These are phyloP conservation scores for Pythium aristosporum DNA, from an alignment of 352 stramenopile genomes.

Conservation along the genomic window DNA sequence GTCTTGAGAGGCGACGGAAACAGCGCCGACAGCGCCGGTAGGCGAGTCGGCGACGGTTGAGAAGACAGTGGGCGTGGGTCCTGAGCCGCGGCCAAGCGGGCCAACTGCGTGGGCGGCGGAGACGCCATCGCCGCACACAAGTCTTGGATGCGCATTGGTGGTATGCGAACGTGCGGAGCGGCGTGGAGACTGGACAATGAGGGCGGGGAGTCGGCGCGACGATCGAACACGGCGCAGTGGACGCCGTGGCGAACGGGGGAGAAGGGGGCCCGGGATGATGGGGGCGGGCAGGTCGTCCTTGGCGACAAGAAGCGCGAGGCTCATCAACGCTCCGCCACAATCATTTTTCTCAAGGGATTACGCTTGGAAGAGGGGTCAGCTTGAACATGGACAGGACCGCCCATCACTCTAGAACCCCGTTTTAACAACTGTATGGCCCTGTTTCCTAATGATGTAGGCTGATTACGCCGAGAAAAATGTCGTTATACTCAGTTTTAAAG, in stretches of 20 bases:
- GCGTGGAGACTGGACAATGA: too few species aligned
- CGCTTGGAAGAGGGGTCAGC: neutral
- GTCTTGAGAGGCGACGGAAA: neutral
- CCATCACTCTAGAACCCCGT: neutral
- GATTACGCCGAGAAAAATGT: too few species aligned
- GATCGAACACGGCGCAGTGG: too few species aligned
- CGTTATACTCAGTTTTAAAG: too few species aligned
- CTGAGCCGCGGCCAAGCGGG: too few species aligned
- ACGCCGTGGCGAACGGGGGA: neutral
- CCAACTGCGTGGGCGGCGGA: neutral
- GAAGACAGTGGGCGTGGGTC: neutral
- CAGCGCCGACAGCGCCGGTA: conserved; percentile 1
- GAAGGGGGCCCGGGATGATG: neutral
- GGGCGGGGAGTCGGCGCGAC: too few species aligned
- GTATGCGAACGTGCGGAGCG: neutral
- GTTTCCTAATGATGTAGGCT: too few species aligned
- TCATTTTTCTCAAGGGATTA: neutral
- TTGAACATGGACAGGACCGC: conserved; percentile 4
- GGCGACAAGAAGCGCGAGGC: too few species aligned
- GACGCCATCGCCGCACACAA: neutral
- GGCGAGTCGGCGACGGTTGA: neutral
- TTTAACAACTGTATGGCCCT: conserved; percentile 2
- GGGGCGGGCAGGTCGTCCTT: too few species aligned
- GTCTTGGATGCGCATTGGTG: conserved; percentile 8
- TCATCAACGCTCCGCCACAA: neutral